Evolutionary conservation across 2,329 filamentous ascomycete genomes (phyloP).

Genomic region (Penicillium sp.): DNA sequence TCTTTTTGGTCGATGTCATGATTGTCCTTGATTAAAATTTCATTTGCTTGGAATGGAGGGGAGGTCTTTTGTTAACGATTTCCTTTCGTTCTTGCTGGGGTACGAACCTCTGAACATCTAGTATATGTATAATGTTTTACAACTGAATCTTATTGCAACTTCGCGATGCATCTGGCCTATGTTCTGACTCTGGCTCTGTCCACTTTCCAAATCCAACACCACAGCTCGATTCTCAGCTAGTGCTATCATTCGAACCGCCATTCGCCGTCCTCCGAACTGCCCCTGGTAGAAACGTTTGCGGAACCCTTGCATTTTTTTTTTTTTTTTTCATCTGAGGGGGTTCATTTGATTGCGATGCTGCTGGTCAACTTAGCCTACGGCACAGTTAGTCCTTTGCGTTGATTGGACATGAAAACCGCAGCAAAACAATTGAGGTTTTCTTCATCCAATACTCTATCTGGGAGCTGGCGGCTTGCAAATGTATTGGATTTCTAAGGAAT

Average conservation of each 20-base stretch:
- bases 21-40: neutral
- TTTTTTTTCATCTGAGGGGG: too few species aligned
- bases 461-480: slow-evolving; percentile 20
- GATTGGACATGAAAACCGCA: too few species aligned
- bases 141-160: neutral
- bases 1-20: slow-evolving; percentile 12
- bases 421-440: too few species aligned
- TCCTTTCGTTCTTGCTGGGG: neutral
- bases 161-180: neutral
- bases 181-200: slow-evolving; percentile 19
- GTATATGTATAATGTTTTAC: slow-evolving; percentile 3
- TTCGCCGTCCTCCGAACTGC: too few species aligned
- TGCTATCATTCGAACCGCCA: too few species aligned
- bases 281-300: too few species aligned
- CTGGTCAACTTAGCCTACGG: too few species aligned
- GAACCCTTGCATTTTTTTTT: too few species aligned
- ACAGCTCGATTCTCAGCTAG: too few species aligned
- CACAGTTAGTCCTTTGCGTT: too few species aligned
- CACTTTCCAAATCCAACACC: slow-evolving; percentile 25
- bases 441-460: too few species aligned
- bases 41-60: neutral
- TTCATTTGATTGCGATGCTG: too few species aligned
- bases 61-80: neutral
- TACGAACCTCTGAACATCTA: neutral
- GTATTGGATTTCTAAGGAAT: slow-evolving; percentile 37